Evolutionary conservation across 371 early-diverging fungal genomes (phyloP), one percentile per base, ranked within the genome.

Genomic region (Rhizopus delemar): DNA sequence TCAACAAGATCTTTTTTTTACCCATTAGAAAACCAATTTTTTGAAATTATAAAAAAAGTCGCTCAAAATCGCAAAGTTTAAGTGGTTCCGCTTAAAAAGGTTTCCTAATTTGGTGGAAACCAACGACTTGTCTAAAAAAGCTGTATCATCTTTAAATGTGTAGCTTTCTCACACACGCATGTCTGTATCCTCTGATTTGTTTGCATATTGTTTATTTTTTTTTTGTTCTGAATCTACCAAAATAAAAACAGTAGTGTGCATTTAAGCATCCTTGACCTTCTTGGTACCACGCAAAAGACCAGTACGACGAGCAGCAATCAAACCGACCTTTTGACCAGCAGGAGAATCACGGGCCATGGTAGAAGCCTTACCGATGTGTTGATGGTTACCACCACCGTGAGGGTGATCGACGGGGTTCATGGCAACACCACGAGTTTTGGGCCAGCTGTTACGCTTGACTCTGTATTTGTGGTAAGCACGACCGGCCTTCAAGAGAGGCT

Each of bases 361-460:
- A 69, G 99, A 96, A 54, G 99, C 99, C 89, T 99, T 96, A 95
- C 99, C 99, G 89, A 99, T 98, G 87, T 99, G 99, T 89, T 99
- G 99, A 84, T 99, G 99, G 92, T 77, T 79, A 79, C 80, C 75
- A 79, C 79, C 79, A 80, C 83, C 85, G 82, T 84, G 85, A 71
- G 85, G 84, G 77, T 86, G 86, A 84, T 97, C 97, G 41, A 96
- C 97, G 62, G 98, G 98, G 88, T 98, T 98, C 99, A 98, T 98
- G 76, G 97, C 99, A 81, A 98, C 99, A 95, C 99, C 97, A 90
- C 99, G 91, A 75, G 98, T 98, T 80, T 90, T 92, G 76, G 99
- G 99, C 96, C 98, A 99, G 71, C 86, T 85, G 93, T 96, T 96
- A 72, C 97, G 91, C 91, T 97, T 97, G 79, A 93, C 96, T 76